A percentile compares a stretch with the other conserved stretches of the same genome.
These are phyloP conservation scores for Suillus cothurnatus DNA, from an alignment of 768 basidiomycete genomes.

Conservation along the genomic window DNA sequence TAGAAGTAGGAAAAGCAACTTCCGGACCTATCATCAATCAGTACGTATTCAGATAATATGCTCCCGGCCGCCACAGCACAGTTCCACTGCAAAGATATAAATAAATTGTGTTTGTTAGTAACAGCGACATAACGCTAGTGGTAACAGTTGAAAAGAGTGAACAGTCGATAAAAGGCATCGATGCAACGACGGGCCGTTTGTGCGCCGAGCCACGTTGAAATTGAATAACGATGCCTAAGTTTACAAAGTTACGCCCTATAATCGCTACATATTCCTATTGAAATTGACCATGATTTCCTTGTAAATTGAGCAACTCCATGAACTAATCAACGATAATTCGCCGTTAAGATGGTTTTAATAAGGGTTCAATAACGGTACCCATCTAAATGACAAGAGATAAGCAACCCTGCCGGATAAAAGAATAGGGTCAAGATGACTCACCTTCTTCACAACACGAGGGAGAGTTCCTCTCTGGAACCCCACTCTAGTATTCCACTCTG, in stretches of 20 bases:
- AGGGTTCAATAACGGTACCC: slow-evolving; percentile 69
- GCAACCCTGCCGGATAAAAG: slow-evolving; percentile 8
- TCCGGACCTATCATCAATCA: background rate
- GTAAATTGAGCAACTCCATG: background rate
- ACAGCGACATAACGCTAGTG: background rate
- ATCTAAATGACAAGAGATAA: slow-evolving; percentile 43
- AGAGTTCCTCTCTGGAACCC: slow-evolving; percentile 83
- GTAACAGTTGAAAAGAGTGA: background rate
- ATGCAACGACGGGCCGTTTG: background rate
- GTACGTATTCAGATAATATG: background rate
- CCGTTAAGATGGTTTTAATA: slow-evolving; percentile 53
- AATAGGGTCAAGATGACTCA: slow-evolving; percentile 27
- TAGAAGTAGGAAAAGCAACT: background rate
- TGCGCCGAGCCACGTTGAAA: too few relatives aligned
- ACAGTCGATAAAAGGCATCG: background rate
- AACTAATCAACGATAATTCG: background rate
- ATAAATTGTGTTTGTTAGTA: background rate
- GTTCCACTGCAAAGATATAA: background rate
- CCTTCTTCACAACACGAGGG: slow-evolving; percentile 88
- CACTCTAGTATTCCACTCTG: slow-evolving; percentile 92
- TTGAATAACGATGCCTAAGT: background rate
- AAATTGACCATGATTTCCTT: background rate
- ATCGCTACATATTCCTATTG: background rate
- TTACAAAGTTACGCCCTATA: background rate
- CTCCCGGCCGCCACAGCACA: background rate